phyloP scores from a whole-genome alignment of 2,329 filamentous ascomycete species.

The Pseudopyricularia javanii region DNA sequence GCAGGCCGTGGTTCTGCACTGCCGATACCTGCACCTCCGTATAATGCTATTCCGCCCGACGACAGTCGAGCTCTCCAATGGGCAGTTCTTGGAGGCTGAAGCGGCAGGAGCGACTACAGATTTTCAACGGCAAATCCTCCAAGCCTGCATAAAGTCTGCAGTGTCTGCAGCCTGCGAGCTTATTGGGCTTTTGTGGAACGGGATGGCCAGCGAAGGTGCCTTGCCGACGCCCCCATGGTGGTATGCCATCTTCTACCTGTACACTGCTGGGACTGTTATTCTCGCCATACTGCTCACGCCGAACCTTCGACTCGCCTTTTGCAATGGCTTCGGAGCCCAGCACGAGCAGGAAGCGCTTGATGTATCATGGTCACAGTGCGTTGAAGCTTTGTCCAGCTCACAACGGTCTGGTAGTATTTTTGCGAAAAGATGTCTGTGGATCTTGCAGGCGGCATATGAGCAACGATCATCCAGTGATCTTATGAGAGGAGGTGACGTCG shows the following conservation, averaged over 20 bases:
- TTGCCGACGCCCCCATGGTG: not conserved
- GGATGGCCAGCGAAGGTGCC: not conserved
- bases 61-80: not conserved
- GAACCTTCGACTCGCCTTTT: not conserved
- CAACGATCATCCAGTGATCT: not conserved
- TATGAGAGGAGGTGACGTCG: not conserved
- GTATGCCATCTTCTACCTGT: conserved; percentile 2
- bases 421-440: conserved; percentile 1
- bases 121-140: not conserved
- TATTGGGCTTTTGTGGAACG: conserved; percentile 1
- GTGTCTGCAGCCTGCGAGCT: conserved; percentile 1
- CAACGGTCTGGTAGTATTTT: not conserved
- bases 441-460: not conserved
- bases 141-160: not conserved
- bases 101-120: not conserved
- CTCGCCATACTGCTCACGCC: conserved; percentile 1
- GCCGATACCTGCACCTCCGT: conserved; percentile 1
- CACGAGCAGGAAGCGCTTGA: not conserved
- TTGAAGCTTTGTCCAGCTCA: not conserved
- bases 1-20: not conserved
- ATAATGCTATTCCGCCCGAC: conserved; percentile 3
- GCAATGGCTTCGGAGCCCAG: not conserved
- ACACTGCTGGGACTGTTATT: conserved; percentile 1
- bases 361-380: not conserved
- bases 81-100: not conserved